Conservation (phyloP, 805 yeast genomes). For the Brettanomyces naardenensis region DNA sequence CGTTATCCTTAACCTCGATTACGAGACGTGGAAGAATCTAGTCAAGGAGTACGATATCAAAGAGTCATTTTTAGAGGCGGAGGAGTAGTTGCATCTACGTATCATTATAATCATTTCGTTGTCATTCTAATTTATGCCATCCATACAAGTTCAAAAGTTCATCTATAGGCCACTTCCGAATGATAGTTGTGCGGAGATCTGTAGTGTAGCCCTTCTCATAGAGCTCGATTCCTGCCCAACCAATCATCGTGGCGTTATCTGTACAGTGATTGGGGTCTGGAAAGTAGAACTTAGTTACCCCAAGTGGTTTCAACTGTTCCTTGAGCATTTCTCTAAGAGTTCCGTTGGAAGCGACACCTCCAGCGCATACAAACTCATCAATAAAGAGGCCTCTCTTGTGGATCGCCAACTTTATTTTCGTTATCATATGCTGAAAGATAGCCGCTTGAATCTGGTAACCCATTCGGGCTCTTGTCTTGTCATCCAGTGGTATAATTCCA, state of each 20-base stretch:
- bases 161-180: conserved; percentile 75
- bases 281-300: conserved; percentile 39
- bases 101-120: not conserved
- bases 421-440: conserved; percentile 64
- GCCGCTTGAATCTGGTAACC: conserved; percentile 56
- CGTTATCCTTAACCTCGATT: conserved; percentile 65
- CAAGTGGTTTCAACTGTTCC: conserved; percentile 26
- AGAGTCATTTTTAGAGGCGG: conserved; percentile 31
- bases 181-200: conserved; percentile 50
- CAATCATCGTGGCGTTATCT: conserved; percentile 96
- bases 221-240: conserved; percentile 92
- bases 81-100: too few relatives aligned
- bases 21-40: conserved; percentile 54
- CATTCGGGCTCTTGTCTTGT: conserved; percentile 31
- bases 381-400: conserved; percentile 33
- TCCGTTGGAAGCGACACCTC: conserved; percentile 86
- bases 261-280: conserved; percentile 76
- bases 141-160: conserved; percentile 43
- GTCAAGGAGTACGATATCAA: conserved; percentile 48
- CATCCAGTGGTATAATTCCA: conserved; percentile 11
- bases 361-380: conserved; percentile 65
- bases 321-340: conserved; percentile 42
- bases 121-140: conserved; percentile 32
- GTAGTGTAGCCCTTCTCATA: conserved; percentile 51
- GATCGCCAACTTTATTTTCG: conserved; percentile 50